Base-by-base conservation (phyloP, 306 rosid genomes). In the Cercis canadensis region DNA sequence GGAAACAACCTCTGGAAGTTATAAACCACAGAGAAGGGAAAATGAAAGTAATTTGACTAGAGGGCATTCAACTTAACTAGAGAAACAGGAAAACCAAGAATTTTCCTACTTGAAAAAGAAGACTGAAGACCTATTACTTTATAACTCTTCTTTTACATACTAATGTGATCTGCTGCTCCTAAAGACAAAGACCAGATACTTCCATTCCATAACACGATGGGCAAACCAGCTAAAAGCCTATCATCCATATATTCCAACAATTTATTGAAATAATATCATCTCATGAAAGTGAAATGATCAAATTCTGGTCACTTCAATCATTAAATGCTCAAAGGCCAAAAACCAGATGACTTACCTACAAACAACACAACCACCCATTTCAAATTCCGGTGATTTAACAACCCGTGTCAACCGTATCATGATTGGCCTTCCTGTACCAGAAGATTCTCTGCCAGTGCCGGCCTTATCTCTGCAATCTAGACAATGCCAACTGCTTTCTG, bases 321-420 rank as follows among this genome's bases (percentile, higher is more conserved):
- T n/a, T 40, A 60, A 78, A 51, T 53, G 17, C 32, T 32, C 32
- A 5, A 64, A 49, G 60, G 65, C 36, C 15, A 51, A 68, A 76
- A 76, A 56, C 49, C 50, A 34, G 53, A 75, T 52, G 79, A 65
- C 84, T 70, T 65, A 94, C 99, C 96, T 91, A 86, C 99, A 95
- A 71, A 95, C 90, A 75, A 91, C 96, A 66, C 99, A 95, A 67
- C 99, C 99, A 55, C 99, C 99, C 80, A 89, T 89, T 77, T 89
- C 96, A 79, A 72, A 83, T 19, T 91, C 97, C 4, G 97, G 96
- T 31, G 88, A 83, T 77, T 87, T 87, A 67, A 91, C 97, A 36
- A 87, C 92, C 59, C 96, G 81, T 17, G 96, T 89, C 85, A 91
- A 87, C 78, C 92, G 84, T 72, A 95, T 87, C 65, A 91, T 89